Evolutionary conservation across 1,139 yeast genomes (phyloP), one percentile per base, ranked within the genome.

Genomic region (Saccharomyces hybrid): DNA sequence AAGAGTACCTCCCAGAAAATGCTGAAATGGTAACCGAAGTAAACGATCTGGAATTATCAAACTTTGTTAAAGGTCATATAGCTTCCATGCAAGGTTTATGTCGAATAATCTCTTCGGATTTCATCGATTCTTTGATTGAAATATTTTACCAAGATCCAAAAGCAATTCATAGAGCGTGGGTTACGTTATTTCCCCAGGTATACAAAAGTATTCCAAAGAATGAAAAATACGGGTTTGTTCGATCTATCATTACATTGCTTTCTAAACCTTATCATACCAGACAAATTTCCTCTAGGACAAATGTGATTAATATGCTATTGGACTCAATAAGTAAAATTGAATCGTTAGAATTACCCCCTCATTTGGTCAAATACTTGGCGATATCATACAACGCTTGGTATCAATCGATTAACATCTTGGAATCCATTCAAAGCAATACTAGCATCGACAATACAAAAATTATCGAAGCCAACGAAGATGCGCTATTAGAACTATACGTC

Each of bases 211-310:
- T 93, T 56, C 85, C 91, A 9, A 78, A 84, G 49, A 83, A 91
- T 52, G 96, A 91, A 59, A 83, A 85, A 60, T 81, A 87, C 56
- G 96, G 91, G 51, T 85, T 93, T 67, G 80, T 91, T 25, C 82
- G 95, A 56, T 82, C 88, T 16, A 76, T 93, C 62, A 89, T 90
- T 16, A 80, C 86, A 1, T 74, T 95, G 51, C 72, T 95, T 49
- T 86, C 98, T 0, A 90, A 89, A 64, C 99, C 93, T 59, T 93
- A 88, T 66, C 98, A 91, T 65, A 82, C 85, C 25, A 81, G 96
- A 54, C 99, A 95, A 72, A 83, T 86, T 49, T 95, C 89, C 58
- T 78, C 83, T 57, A 80, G 95, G 55, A 95, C 96, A 0, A 95
- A 95, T 66, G 96, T 90, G 2, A 81, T 95, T 9, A 90, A 87